phyloP scores from a whole-genome alignment of 208 protist species.

The Trichomonas tenax region DNA sequence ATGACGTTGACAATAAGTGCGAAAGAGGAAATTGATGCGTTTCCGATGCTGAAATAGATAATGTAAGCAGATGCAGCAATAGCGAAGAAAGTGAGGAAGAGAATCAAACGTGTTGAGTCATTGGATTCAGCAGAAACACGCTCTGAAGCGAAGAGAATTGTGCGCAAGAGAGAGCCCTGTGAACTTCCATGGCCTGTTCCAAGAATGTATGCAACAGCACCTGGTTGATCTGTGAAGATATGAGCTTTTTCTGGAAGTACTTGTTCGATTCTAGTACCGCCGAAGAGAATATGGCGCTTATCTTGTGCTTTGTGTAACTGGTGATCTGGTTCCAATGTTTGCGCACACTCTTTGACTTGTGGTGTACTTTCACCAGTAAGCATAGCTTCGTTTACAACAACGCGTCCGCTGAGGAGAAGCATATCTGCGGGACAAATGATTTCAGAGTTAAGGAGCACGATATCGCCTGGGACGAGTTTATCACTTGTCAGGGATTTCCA shows the following conservation, averaged over 20 bases:
- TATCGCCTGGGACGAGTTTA: not conserved
- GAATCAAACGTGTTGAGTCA: slow-evolving; percentile 83
- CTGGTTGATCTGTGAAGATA: slow-evolving; percentile 42
- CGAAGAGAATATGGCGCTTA: not conserved
- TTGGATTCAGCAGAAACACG: slow-evolving; percentile 75
- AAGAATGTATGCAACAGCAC: slow-evolving; percentile 78
- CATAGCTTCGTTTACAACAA: slow-evolving; percentile 41
- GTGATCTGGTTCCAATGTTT: not conserved
- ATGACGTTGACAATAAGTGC: slow-evolving; percentile 93
- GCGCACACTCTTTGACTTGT: slow-evolving; percentile 29
- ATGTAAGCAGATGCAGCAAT: slow-evolving; percentile 41
- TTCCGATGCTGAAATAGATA: not conserved
- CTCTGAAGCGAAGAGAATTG: slow-evolving; percentile 67
- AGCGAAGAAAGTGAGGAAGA: slow-evolving; percentile 84
- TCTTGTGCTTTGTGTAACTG: not conserved
- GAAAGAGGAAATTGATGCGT: slow-evolving; percentile 57
- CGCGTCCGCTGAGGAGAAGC: slow-evolving; percentile 67
- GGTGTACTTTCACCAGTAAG: slow-evolving; percentile 46
- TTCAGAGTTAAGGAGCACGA: not conserved
- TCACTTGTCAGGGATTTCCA: not conserved
- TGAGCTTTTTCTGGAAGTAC: not conserved
- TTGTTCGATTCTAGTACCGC: slow-evolving; percentile 9
- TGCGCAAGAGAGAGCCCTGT: slow-evolving; percentile 66
- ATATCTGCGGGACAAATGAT: slow-evolving; percentile 49
- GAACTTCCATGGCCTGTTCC: slow-evolving; percentile 93